phyloP scores from a whole-genome alignment of 2,329 filamentous ascomycete species.

The Cercospora brassicicola region DNA sequence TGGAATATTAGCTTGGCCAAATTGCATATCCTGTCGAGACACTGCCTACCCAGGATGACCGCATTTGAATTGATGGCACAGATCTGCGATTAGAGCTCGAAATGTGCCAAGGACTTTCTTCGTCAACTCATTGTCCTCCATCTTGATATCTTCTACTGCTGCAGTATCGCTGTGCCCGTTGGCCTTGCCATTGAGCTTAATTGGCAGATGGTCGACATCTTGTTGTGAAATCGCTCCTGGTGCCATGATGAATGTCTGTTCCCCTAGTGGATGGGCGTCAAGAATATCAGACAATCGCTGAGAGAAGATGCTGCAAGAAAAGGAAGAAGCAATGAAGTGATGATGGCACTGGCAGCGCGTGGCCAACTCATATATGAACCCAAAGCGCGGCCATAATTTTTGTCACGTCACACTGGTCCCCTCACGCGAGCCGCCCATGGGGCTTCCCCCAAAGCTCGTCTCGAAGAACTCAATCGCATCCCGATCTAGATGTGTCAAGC shows the following conservation, averaged over 20 bases:
- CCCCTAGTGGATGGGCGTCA: neutral
- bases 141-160: slow-evolving; percentile 28
- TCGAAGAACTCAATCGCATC: slow-evolving; percentile 23
- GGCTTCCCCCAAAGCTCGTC: slow-evolving; percentile 10
- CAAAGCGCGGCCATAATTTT: slow-evolving; percentile 16
- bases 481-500: slow-evolving; percentile 12
- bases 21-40: neutral
- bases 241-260: slow-evolving; percentile 27
- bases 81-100: slow-evolving; percentile 63
- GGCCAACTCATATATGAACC: slow-evolving; percentile 3
- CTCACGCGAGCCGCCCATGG: slow-evolving; percentile 9
- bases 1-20: slow-evolving; percentile 6
- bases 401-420: slow-evolving; percentile 25
- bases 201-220: slow-evolving; percentile 32
- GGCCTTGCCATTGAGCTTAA: slow-evolving; percentile 31
- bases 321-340: slow-evolving; percentile 7
- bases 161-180: slow-evolving; percentile 21
- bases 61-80: slow-evolving; percentile 69
- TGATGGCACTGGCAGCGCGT: neutral
- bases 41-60: slow-evolving; percentile 63
- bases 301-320: slow-evolving; percentile 1
- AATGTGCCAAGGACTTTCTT: slow-evolving; percentile 61
- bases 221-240: slow-evolving; percentile 29
- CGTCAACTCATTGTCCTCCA: slow-evolving; percentile 36
- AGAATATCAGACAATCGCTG: neutral